A percentile compares a stretch with the other conserved stretches of the same genome.
These are phyloP conservation scores for Dactylellina drechsleri DNA, from an alignment of 2,329 filamentous ascomycete species.

Conservation along the genomic window DNA sequence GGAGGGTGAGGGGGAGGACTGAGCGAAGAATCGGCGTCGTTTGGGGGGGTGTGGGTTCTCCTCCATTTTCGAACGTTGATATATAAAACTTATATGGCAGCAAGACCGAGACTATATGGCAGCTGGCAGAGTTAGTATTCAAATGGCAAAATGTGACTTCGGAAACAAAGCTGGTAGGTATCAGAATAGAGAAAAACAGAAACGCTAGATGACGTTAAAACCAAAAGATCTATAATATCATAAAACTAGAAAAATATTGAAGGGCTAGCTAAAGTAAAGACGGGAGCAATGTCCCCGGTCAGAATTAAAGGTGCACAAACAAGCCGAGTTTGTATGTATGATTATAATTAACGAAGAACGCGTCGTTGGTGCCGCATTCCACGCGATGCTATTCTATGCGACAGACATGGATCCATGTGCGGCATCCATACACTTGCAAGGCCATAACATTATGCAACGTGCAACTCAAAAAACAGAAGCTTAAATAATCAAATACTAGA, in stretches of 20 bases:
- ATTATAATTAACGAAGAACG: conserved; percentile 17
- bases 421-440: background rate
- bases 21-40: conserved; percentile 47
- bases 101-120: too few species aligned
- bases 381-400: conserved; percentile 14
- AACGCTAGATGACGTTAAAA: too few species aligned
- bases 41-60: conserved; percentile 51
- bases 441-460: too few species aligned
- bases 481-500: too few species aligned
- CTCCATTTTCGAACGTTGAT: conserved; percentile 34
- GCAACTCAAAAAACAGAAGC: too few species aligned
- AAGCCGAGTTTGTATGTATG: too few species aligned
- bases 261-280: background rate
- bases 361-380: conserved; percentile 31
- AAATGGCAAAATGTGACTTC: background rate
- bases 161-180: too few species aligned
- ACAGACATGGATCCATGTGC: background rate
- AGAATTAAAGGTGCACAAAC: too few species aligned
- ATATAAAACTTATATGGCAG: conserved; percentile 1
- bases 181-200: too few species aligned
- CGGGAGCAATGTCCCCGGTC: too few species aligned
- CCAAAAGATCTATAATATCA: too few species aligned
- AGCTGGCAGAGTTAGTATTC: background rate
- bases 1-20: conserved; percentile 43
- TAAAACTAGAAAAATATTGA: too few species aligned